Base-by-base conservation (phyloP, 2,329 filamentous ascomycete genomes). In the Fusarium bactridioides region DNA sequence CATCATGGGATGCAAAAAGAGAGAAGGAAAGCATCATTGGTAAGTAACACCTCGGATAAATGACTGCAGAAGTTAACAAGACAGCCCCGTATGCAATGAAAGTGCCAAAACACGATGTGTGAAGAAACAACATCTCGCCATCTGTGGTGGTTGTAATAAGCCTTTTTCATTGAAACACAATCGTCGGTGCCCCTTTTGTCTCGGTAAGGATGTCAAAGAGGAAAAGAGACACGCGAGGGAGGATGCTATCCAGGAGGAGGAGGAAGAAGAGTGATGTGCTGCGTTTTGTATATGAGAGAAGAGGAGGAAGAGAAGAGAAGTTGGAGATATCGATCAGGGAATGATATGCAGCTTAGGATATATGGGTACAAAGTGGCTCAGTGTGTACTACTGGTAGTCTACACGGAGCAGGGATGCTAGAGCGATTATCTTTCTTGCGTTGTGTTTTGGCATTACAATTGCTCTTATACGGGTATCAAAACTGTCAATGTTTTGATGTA, bases 31-130 rank as follows among this genome's bases (percentile, higher is more conserved):
- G 0, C 56, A 40, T 31, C 56, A 59, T 31, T 59, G 44, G 44
- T 59, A n/a, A 13, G 19, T 5, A 10, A 40, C 4, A 0, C 18
- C 25, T 2, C 16, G 0, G 11, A 18, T 40, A 2, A 1, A 15
- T 29, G 12, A 23, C 19, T 12, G 0, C 21, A 21, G 25, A 25
- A 33, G 18, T 0, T 59, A 25, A 41, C 25, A 59, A 13, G 10
- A 7, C 27, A 53, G 35, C 25, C 27, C 35, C 1, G 56, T 59
- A 11, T 59, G 45, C 16, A 29, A 23, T 10, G 0, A 37, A 9
- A 59, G 31, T 29, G 44, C 56, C 11, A 59, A 51, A 25, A 23
- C 35, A 0, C 56, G 56, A 40, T 53, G 56, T 50, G 44, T 59
- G 7, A 31, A 40, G 35, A 35, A 40, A 23, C 25, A 25, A 10